phyloP scores from a whole-genome alignment of 164 flowering plant genomes.

The Kalanchoe fedtschenkoi region DNA sequence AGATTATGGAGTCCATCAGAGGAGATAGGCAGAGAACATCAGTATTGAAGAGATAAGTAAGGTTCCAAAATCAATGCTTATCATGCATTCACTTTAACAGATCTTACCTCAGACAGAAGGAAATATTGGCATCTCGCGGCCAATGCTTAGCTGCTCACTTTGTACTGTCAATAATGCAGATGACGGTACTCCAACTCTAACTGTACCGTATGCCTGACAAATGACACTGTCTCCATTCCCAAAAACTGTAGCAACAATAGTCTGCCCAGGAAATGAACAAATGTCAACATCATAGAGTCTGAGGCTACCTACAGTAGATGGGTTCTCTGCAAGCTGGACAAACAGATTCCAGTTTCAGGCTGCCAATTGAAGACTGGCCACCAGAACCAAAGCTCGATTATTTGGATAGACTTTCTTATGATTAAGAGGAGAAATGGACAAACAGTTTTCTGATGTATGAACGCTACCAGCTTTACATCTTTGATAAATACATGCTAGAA shows the following conservation, averaged over 20 bases:
- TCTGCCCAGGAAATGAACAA: constrained; percentile 20
- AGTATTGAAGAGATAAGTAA: background rate
- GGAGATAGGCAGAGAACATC: constrained; percentile 7
- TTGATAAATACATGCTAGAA: background rate
- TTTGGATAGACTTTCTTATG: too few species aligned
- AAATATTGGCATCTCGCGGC: constrained; percentile 61
- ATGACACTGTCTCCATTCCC: constrained; percentile 37
- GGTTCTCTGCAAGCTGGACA: too few species aligned
- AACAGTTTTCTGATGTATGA: background rate
- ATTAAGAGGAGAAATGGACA: too few species aligned
- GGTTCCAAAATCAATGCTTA: background rate
- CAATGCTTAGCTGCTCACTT: constrained; percentile 65
- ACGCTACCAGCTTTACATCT: background rate
- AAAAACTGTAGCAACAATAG: constrained; percentile 48
- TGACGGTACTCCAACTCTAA: constrained; percentile 70
- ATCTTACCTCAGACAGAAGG: constrained; percentile 58
- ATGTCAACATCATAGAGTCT: background rate
- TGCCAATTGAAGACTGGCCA: too few species aligned
- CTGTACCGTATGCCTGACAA: constrained; percentile 51
- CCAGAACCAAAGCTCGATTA: too few species aligned
- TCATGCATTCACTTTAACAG: background rate
- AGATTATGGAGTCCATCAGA: too few species aligned
- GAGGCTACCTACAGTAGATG: too few species aligned
- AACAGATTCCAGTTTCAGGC: too few species aligned
- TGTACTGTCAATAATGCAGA: constrained; percentile 50